These are phyloP conservation scores for Didymella arachidicola DNA, from an alignment of 2,329 filamentous ascomycete species.

Conservation along the genomic window DNA sequence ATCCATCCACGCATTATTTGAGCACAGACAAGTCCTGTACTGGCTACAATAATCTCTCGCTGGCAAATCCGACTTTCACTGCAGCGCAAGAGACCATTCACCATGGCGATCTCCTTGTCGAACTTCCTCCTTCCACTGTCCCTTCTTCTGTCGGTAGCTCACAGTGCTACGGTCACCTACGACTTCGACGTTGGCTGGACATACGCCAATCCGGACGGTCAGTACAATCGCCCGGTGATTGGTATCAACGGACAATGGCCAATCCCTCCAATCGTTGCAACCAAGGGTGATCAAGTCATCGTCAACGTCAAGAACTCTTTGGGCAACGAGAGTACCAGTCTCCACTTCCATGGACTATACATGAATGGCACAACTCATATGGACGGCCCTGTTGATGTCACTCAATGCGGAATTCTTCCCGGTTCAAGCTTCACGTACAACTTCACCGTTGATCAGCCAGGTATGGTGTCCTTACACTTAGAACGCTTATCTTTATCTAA, in stretches of 20 bases:
- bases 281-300: slow-evolving; percentile 74
- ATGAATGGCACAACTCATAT: slow-evolving; percentile 78
- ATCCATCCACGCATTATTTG: too few relatives aligned
- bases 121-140: slow-evolving; percentile 52
- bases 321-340: slow-evolving; percentile 67
- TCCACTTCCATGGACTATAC: slow-evolving; percentile 82
- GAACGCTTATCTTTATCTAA: too few relatives aligned
- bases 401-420: slow-evolving; percentile 65
- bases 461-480: too few relatives aligned
- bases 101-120: slow-evolving; percentile 57
- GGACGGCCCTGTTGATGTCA: slow-evolving; percentile 74
- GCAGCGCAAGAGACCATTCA: neutral
- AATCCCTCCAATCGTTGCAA: slow-evolving; percentile 74
- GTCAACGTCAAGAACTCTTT: slow-evolving; percentile 74
- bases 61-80: too few relatives aligned
- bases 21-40: too few relatives aligned
- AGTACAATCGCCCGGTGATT: slow-evolving; percentile 61
- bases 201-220: slow-evolving; percentile 63
- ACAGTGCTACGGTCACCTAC: slow-evolving; percentile 53
- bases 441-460: slow-evolving; percentile 57
- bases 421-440: slow-evolving; percentile 70
- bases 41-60: too few relatives aligned
- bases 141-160: slow-evolving; percentile 33
- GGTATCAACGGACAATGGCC: slow-evolving; percentile 80
- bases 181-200: slow-evolving; percentile 65